These are phyloP conservation scores for Pseudogymnoascus sp. DNA, from an alignment of 2,329 filamentous ascomycete species.

Conservation along the genomic window DNA sequence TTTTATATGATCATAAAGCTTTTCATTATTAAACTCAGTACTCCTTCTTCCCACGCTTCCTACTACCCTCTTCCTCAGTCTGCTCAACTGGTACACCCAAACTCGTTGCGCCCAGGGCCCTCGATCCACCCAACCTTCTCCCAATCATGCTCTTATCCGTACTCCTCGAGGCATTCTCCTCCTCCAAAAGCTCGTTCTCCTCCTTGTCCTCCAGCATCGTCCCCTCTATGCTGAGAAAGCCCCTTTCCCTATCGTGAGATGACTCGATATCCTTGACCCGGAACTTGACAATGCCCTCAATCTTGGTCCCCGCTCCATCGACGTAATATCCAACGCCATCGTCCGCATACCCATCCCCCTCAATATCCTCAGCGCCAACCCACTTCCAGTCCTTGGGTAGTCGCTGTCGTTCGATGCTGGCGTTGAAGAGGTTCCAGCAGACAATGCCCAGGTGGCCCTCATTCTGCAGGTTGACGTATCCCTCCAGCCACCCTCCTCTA, in stretches of 20 bases:
- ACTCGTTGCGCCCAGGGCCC: conserved; percentile 25
- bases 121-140: conserved; percentile 23
- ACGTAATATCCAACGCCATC: conserved; percentile 66
- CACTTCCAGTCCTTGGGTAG: conserved; percentile 76
- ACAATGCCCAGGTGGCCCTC: conserved; percentile 84
- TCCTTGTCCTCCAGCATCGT: conserved; percentile 68
- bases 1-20: conserved; percentile 2
- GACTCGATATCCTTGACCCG: conserved; percentile 80
- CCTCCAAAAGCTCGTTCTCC: conserved; percentile 51
- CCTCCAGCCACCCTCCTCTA: conserved; percentile 66
- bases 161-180: conserved; percentile 38
- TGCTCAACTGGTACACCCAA: conserved; percentile 23
- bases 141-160: conserved; percentile 35
- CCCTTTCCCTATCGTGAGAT: conserved; percentile 63
- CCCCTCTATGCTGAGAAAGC: conserved; percentile 78
- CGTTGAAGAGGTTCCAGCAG: conserved; percentile 87
- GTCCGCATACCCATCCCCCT: conserved; percentile 37
- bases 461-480: conserved; percentile 75
- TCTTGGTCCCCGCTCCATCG: conserved; percentile 58
- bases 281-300: conserved; percentile 66
- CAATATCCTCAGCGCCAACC: conserved; percentile 42
- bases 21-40: conserved; percentile 7
- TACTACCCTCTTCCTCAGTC: background rate
- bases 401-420: conserved; percentile 68
- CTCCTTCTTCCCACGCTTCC: background rate